Base-by-base conservation (phyloP, 2,329 filamentous ascomycete genomes). In the Daldinia eschscholtzii region DNA sequence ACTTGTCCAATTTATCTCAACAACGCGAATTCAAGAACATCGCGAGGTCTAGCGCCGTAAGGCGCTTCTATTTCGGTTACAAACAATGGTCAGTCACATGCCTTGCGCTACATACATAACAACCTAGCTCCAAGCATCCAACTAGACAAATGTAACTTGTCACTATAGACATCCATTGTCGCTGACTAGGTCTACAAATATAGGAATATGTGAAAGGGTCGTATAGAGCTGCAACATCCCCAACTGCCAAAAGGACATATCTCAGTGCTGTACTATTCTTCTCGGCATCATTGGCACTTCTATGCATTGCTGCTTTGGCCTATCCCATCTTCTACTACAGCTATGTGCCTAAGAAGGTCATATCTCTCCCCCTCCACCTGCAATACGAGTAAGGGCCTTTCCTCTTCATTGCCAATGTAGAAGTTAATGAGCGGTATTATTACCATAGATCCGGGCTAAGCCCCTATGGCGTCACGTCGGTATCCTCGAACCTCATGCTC, bases 401-500 rank as follows among this genome's bases (percentile, higher is more conserved):
- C 30, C 26, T 57, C 33, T 33, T 4, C 5, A 23, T n/a, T 55
- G 6, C 46, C 44, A 12, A 37, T 23, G 12, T 23, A 64, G 20
- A 3, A 50, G 55, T 57, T 69, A 60, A 64, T 57, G 3, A 2
- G 6, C 7, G 39, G 33, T 46, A 9, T 20, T 6, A 33, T 30
- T 37, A 4, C 35, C 23, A 26, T 63, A 87, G 84, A 52, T 82
- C 83, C 67, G 83, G 83, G 6, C 67, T 77, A n/a, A 83, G 88
- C 65, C 87, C 87, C 0, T 89, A 85, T 70, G 87, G 83, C 64
- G 75, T 88, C 56, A 79, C 83, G 12, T 79, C 82, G 28, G 80
- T 89, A 35, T 75, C 79, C 1, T 79, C 82, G 15, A 84, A 87
- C 53, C 82, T 96, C 70, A 88, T 91, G 72, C 84, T 88, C 18